Evolutionary conservation across 1,284 basidiomycete species (phyloP).

Genomic region (Malassezia psittaci): DNA sequence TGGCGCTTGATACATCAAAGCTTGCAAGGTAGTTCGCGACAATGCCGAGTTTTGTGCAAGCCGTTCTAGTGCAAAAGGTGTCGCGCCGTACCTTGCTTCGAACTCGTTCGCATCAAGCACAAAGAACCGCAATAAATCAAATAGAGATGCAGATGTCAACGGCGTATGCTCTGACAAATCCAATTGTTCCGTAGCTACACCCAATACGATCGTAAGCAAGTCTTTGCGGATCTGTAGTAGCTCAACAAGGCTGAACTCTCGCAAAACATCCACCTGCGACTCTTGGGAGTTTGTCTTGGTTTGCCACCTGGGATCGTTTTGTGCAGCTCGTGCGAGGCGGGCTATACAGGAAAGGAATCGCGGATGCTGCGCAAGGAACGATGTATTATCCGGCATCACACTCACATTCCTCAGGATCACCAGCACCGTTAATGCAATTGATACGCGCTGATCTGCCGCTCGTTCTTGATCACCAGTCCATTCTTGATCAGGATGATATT

Average conservation of each 20-base stretch:
- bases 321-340: constrained; percentile 38
- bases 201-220: constrained; percentile 62
- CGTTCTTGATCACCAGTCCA: not conserved
- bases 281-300: not conserved
- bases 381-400: constrained; percentile 61
- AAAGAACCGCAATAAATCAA: constrained; percentile 64
- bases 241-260: constrained; percentile 33
- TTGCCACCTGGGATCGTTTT: constrained; percentile 24
- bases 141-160: constrained; percentile 55
- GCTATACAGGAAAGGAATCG: constrained; percentile 58
- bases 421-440: constrained; percentile 61
- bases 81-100: constrained; percentile 56
- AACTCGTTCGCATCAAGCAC: constrained; percentile 62
- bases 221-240: constrained; percentile 68
- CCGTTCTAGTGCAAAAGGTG: constrained; percentile 10
- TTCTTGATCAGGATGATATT: constrained; percentile 5
- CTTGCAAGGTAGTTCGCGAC: not conserved
- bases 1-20: constrained; percentile 48
- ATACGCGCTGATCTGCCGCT: constrained; percentile 49
- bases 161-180: constrained; percentile 47
- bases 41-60: not conserved
- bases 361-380: constrained; percentile 59
- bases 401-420: constrained; percentile 82
- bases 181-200: constrained; percentile 56
- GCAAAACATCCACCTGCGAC: not conserved